Evolutionary conservation across 2,329 filamentous ascomycete genomes (phyloP).

Genomic region (Talaromyces verruculosus): DNA sequence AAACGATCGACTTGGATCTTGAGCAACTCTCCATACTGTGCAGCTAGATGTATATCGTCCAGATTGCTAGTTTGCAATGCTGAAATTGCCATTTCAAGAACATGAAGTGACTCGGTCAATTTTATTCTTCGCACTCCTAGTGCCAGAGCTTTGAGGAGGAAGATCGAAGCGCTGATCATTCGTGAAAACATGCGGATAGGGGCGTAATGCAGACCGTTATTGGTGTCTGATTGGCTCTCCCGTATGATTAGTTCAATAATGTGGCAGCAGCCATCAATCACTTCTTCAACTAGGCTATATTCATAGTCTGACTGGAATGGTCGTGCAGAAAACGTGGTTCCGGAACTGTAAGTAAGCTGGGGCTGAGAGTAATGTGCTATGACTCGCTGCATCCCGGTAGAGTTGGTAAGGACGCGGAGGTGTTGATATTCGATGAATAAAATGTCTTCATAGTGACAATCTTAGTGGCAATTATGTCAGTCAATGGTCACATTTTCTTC

Average conservation of each 20-base stretch:
- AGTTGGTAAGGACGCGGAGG: constrained; percentile 45
- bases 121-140: constrained; percentile 51
- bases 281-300: background rate
- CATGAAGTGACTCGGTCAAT: constrained; percentile 42
- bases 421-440: constrained; percentile 55
- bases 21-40: constrained; percentile 51
- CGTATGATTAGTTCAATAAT: background rate
- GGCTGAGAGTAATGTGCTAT: constrained; percentile 51
- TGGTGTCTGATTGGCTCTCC: background rate
- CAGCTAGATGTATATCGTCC: constrained; percentile 54
- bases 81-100: background rate
- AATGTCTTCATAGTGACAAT: constrained; percentile 23
- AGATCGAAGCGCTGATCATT: constrained; percentile 48
- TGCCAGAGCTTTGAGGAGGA: constrained; percentile 53
- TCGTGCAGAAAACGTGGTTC: background rate
- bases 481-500: background rate
- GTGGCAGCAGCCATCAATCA: background rate
- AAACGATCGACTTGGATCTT: constrained; percentile 46
- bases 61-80: constrained; percentile 45
- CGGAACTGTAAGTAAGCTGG: constrained; percentile 34
- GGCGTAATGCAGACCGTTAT: constrained; percentile 20
- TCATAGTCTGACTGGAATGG: background rate
- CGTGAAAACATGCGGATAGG: constrained; percentile 56
- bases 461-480: background rate
- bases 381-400: constrained; percentile 54